Conservation (phyloP, 75 land plant genomes). For the Sequoia sempervirens region DNA sequence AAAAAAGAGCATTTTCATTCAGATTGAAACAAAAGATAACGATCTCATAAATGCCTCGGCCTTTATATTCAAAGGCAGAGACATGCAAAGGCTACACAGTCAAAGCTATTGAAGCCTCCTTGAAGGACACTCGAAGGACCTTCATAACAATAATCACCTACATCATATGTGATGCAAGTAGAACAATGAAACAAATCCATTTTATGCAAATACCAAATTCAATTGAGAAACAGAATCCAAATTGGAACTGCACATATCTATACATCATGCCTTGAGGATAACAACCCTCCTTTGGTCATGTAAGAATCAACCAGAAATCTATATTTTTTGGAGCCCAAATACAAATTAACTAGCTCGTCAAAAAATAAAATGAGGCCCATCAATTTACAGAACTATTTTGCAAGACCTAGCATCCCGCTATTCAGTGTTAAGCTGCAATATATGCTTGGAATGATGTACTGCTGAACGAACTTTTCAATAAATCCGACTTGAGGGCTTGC, state of each 20-base stretch:
- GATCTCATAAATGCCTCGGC: not conserved
- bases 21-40: not conserved
- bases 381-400: constrained; percentile 3
- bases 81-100: not conserved
- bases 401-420: not conserved
- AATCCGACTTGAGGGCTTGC: not conserved
- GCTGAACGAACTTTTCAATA: not conserved
- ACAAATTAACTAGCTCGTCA: not conserved
- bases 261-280: constrained; percentile 2
- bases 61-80: not conserved
- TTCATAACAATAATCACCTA: not conserved
- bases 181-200: not conserved
- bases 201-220: not conserved
- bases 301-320: not conserved
- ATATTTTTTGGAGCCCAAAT: not conserved
- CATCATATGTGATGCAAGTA: not conserved
- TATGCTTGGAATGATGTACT: not conserved
- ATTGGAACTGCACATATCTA: not conserved
- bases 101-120: not conserved
- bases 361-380: not conserved
- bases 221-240: not conserved
- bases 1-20: not conserved
- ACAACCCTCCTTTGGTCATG: not conserved
- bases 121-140: not conserved
- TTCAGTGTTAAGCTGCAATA: not conserved